Conservation (phyloP, 345 rosid genomes). For the Linum usitatissimum region DNA sequence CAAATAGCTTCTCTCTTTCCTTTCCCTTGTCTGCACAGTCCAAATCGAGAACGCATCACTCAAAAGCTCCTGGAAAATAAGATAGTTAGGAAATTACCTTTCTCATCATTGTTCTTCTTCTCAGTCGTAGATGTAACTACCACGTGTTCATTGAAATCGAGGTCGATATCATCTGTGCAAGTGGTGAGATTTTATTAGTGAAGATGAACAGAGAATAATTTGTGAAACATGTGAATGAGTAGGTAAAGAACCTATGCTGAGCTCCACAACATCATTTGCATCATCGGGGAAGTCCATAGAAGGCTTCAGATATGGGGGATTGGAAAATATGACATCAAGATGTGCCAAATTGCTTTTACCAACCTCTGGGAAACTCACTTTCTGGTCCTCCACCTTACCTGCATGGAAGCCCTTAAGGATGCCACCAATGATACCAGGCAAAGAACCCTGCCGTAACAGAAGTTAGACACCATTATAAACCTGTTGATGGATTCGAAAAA, state of each 20-base stretch:
- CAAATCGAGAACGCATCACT: constrained; percentile 16
- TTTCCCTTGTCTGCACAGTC: constrained; percentile 34
- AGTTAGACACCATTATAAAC: constrained; percentile 12
- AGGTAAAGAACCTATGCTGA: constrained; percentile 52
- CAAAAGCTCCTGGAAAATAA: background rate
- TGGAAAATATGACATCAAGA: constrained; percentile 53
- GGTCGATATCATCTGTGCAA: constrained; percentile 62
- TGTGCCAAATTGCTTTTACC: constrained; percentile 24
- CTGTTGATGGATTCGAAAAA: constrained; percentile 3
- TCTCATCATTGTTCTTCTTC: constrained; percentile 30
- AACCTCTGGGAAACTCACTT: constrained; percentile 32
- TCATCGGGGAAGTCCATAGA: constrained; percentile 19
- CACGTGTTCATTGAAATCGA: constrained; percentile 51
- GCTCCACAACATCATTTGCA: constrained; percentile 31
- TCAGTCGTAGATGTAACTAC: constrained; percentile 26
- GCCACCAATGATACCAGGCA: constrained; percentile 41
- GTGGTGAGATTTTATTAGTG: constrained; percentile 2
- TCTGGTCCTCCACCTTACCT: constrained; percentile 28
- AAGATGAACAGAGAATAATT: background rate
- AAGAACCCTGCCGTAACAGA: constrained; percentile 35
- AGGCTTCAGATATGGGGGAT: constrained; percentile 55
- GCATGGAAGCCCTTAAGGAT: constrained; percentile 46
- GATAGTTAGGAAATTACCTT: constrained; percentile 23
- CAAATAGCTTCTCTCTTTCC: constrained; percentile 56
- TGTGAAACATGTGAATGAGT: no score